Conservation (phyloP, 441 rosid species). For the Pelargonium myrrhifolium region DNA sequence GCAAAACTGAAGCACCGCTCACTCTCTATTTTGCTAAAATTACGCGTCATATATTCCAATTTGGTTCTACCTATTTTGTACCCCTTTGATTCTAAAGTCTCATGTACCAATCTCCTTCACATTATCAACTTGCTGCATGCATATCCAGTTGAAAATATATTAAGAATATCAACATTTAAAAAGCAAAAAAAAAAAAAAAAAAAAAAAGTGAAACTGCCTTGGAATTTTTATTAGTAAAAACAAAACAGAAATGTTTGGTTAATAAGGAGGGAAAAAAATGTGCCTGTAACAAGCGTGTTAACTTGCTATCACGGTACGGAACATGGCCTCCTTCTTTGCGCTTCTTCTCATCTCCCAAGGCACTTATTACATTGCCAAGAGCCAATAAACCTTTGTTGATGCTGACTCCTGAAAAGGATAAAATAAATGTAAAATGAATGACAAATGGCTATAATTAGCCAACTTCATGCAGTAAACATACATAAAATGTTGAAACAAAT, state of each 20-base stretch:
- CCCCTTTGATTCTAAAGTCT: not conserved
- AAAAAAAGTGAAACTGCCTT: not conserved
- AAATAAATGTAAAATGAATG: slow-evolving; percentile 4
- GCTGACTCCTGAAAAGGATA: slow-evolving; percentile 54
- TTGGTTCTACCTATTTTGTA: too few species aligned
- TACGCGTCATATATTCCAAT: too few species aligned
- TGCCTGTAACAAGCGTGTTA: slow-evolving; percentile 93
- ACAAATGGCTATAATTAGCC: not conserved
- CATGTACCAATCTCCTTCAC: not conserved
- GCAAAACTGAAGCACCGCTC: not conserved
- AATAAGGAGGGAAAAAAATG: slow-evolving; percentile 1
- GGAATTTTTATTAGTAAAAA: not conserved
- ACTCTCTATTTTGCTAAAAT: not conserved
- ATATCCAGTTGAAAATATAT: not conserved
- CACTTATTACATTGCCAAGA: slow-evolving; percentile 93
- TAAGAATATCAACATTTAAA: not conserved
- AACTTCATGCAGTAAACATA: not conserved
- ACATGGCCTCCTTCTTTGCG: slow-evolving; percentile 94
- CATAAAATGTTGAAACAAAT: not conserved
- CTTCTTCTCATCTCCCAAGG: slow-evolving; percentile 90
- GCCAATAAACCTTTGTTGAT: slow-evolving; percentile 93
- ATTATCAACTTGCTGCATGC: not conserved
- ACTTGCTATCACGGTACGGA: slow-evolving; percentile 97
- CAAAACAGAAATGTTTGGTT: not conserved
- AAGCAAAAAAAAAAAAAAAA: not conserved